Percentiles rank a stretch among this genome's conserved stretches.
These are phyloP conservation scores for Candida tetrigidarum DNA, from an alignment of 1,139 yeast species.

Conservation along the genomic window DNA sequence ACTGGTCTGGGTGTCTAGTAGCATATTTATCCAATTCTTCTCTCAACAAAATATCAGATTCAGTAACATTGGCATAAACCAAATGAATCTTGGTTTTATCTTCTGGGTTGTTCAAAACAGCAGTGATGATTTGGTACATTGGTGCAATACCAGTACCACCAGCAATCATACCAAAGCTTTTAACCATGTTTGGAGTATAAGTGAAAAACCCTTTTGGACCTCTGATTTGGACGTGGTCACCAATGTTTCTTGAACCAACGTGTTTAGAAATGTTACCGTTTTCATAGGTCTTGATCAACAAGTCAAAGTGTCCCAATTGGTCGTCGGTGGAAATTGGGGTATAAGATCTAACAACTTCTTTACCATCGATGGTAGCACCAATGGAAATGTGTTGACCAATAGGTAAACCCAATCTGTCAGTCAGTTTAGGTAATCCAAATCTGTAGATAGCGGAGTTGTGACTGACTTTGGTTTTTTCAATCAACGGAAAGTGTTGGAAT, in stretches of 20 bases:
- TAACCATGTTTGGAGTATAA: slow-evolving; percentile 81
- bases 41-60: slow-evolving; percentile 77
- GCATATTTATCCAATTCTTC: slow-evolving; percentile 73
- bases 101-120: slow-evolving; percentile 68
- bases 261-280: slow-evolving; percentile 85
- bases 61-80: slow-evolving; percentile 78
- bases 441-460: slow-evolving; percentile 87
- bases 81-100: slow-evolving; percentile 87
- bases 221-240: slow-evolving; percentile 53
- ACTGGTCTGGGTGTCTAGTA: slow-evolving; percentile 70
- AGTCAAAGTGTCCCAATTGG: slow-evolving; percentile 85
- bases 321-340: slow-evolving; percentile 92
- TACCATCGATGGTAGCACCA: slow-evolving; percentile 66
- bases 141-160: slow-evolving; percentile 99
- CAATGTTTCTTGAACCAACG: slow-evolving; percentile 63
- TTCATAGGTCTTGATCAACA: slow-evolving; percentile 91
- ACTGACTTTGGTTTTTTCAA: slow-evolving; percentile 75
- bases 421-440: slow-evolving; percentile 78
- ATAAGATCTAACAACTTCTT: slow-evolving; percentile 88
- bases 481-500: slow-evolving; percentile 82
- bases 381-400: slow-evolving; percentile 93
- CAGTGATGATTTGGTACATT: slow-evolving; percentile 80
- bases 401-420: slow-evolving; percentile 85
- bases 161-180: slow-evolving; percentile 82
- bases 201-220: slow-evolving; percentile 96